These are phyloP conservation scores for Lodderomyces jiufengensis DNA, from an alignment of 1,139 yeast species.

Conservation along the genomic window DNA sequence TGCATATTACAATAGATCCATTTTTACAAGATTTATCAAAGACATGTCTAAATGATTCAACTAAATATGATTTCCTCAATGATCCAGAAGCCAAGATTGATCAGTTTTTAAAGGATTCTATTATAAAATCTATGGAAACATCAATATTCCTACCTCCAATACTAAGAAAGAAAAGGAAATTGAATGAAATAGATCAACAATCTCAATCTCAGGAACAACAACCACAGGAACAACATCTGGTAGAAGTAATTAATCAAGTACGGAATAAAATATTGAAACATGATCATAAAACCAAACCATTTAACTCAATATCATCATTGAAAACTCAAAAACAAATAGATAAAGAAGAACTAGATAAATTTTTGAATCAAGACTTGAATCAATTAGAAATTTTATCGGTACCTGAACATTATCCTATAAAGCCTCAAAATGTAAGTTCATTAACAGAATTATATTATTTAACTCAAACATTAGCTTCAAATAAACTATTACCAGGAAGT, in stretches of 20 bases:
- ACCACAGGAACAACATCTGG: not conserved
- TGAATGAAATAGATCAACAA: not conserved
- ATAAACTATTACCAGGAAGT: slow-evolving; percentile 76
- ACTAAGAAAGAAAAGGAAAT: slow-evolving; percentile 2
- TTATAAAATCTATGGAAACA: slow-evolving; percentile 13
- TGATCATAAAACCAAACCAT: not conserved
- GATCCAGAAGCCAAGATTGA: slow-evolving; percentile 10
- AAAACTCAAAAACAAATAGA: slow-evolving; percentile 20
- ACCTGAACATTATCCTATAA: slow-evolving; percentile 44
- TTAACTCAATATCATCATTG: slow-evolving; percentile 15
- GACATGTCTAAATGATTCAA: slow-evolving; percentile 5
- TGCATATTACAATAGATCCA: slow-evolving; percentile 15
- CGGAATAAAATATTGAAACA: not conserved
- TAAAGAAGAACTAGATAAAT: slow-evolving; percentile 21
- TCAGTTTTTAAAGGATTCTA: slow-evolving; percentile 12
- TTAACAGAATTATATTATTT: slow-evolving; percentile 82
- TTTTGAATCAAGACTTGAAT: slow-evolving; percentile 25
- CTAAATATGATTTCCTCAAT: slow-evolving; percentile 6
- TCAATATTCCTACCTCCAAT: slow-evolving; percentile 12
- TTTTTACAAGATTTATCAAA: slow-evolving; percentile 11
- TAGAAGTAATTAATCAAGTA: too few relatives aligned
- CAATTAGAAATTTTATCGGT: slow-evolving; percentile 38
- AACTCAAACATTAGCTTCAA: slow-evolving; percentile 82
- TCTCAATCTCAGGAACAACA: not conserved
- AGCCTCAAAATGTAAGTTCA: slow-evolving; percentile 51